A percentile compares a stretch with the other conserved stretches of the same genome.
Conservation (phyloP, 2,329 filamentous ascomycete species). For the Xylariaceae sp. region DNA sequence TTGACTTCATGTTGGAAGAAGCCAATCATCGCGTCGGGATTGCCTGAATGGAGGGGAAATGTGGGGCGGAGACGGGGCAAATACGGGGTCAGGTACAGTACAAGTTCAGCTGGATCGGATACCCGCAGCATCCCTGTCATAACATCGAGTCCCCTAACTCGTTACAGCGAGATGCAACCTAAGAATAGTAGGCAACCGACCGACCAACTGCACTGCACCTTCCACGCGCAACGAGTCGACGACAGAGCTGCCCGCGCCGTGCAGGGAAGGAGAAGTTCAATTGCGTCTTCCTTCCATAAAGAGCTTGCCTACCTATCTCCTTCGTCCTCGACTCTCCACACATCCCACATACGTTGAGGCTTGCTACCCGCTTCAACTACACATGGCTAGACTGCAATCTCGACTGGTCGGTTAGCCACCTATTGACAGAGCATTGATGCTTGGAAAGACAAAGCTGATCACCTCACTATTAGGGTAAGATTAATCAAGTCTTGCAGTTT, state of each 20-base stretch:
- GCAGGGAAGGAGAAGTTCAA: too few relatives aligned
- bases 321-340: background rate
- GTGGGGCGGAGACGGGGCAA: constrained; percentile 7
- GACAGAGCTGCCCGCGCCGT: too few relatives aligned
- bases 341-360: background rate
- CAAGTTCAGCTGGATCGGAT: background rate
- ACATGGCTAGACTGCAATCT: background rate
- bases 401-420: background rate
- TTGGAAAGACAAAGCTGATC: background rate
- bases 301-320: too few relatives aligned
- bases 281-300: too few relatives aligned
- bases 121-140: background rate
- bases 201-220: too few relatives aligned
- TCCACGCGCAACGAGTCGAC: too few relatives aligned
- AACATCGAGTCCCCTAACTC: too few relatives aligned
- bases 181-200: too few relatives aligned
- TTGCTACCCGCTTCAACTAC: too few relatives aligned
- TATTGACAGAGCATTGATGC: constrained; percentile 2
- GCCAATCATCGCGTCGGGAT: constrained; percentile 30
- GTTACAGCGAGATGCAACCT: too few relatives aligned
- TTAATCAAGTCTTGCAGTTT: background rate
- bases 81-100: background rate
- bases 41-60: constrained; percentile 10
- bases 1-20: constrained; percentile 11
- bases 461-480: too few relatives aligned